Conservation (phyloP, 176 grass and related monocot genomes). For the Triticum timopheevii region DNA sequence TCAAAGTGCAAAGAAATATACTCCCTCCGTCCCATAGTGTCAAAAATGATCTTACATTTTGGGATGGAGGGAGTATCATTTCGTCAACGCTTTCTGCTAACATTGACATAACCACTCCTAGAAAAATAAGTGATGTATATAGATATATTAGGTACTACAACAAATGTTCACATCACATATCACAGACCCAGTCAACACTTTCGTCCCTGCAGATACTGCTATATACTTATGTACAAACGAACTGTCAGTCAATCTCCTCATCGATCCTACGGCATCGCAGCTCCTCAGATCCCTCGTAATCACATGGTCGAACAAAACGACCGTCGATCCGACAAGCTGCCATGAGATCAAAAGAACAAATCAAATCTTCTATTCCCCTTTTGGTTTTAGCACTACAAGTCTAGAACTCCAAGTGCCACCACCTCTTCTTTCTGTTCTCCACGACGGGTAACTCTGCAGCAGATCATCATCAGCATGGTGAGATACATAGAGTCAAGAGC, state of each 20-base stretch:
- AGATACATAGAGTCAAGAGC: neutral
- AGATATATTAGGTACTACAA: neutral
- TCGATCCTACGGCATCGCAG: neutral
- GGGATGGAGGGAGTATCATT: too few relatives aligned
- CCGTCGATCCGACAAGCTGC: neutral
- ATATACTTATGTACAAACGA: neutral
- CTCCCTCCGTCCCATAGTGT: too few relatives aligned
- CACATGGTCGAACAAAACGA: slow-evolving; percentile 14
- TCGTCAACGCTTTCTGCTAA: too few relatives aligned
- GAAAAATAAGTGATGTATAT: neutral
- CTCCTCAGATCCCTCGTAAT: neutral
- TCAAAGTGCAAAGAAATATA: too few relatives aligned
- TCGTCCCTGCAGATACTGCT: neutral
- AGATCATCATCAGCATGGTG: neutral
- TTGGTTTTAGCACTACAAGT: neutral
- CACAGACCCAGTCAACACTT: neutral
- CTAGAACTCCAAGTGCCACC: slow-evolving; percentile 56
- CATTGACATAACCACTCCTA: too few relatives aligned
- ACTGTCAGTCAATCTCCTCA: neutral
- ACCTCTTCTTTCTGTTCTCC: slow-evolving; percentile 70
- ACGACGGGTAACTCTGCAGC: slow-evolving; percentile 55
- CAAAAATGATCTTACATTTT: too few relatives aligned
- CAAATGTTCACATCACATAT: neutral
- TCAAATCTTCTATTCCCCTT: slow-evolving; percentile 27
- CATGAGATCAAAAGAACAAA: slow-evolving; percentile 21